phyloP scores from a whole-genome alignment of 371 early-diverging fungal genomes.

The Cokeromyces recurvatus region DNA sequence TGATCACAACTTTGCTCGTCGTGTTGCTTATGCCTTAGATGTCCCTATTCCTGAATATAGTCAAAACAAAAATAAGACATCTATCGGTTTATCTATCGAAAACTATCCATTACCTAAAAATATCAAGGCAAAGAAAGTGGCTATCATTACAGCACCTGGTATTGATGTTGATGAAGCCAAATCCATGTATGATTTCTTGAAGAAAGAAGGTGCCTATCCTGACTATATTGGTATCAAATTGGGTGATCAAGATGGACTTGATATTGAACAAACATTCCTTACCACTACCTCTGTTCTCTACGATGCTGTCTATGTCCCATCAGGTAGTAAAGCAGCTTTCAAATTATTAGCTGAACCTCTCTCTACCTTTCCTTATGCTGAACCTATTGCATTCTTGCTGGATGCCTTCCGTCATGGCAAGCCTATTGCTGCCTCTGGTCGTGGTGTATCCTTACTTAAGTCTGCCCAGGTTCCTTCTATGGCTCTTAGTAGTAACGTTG shows the following conservation, averaged over 20 bases:
- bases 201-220: conserved; percentile 25
- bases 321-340: conserved; percentile 18
- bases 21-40: conserved; percentile 33
- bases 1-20: conserved; percentile 37
- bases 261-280: conserved; percentile 24
- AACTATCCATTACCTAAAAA: conserved; percentile 23
- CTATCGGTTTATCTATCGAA: conserved; percentile 28
- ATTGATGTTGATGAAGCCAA: conserved; percentile 18
- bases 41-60: conserved; percentile 18
- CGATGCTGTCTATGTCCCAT: conserved; percentile 41
- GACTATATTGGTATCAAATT: conserved; percentile 24
- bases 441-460: conserved; percentile 37
- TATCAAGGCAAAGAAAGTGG: conserved; percentile 29
- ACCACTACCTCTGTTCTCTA: conserved; percentile 32
- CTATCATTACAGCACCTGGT: conserved; percentile 35
- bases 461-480: conserved; percentile 39
- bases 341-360: conserved; percentile 7
- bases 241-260: conserved; percentile 20
- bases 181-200: conserved; percentile 21
- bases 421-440: conserved; percentile 32
- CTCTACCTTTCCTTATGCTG: conserved; percentile 27
- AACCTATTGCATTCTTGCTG: conserved; percentile 27
- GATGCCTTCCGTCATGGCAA: conserved; percentile 40
- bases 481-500: conserved; percentile 35
- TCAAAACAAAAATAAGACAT: conserved; percentile 14